Conservation (phyloP, 192 early-diverging fungal genomes). For the Funneliformis mosseae region DNA sequence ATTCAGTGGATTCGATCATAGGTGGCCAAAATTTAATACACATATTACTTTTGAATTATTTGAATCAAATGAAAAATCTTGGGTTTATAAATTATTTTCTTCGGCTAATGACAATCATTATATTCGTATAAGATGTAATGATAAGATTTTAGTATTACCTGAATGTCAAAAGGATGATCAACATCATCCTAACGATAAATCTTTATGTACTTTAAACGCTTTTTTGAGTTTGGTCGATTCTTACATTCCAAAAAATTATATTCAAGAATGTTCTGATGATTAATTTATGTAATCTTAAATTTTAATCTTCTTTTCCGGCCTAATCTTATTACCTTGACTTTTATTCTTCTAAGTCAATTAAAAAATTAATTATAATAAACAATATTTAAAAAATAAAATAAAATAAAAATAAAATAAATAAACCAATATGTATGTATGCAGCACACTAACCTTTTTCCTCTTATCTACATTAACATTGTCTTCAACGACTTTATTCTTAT, state of each 20-base stretch:
- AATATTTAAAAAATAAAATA: background rate
- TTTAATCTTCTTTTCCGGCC: no score
- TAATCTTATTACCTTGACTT: no score
- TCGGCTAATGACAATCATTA: slow-evolving; percentile 33
- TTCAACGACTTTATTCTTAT: background rate
- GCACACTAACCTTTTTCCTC: background rate
- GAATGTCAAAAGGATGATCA: slow-evolving; percentile 36
- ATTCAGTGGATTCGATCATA: slow-evolving; percentile 38
- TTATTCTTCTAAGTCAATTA: background rate
- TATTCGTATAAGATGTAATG: slow-evolving; percentile 43
- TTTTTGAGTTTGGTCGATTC: slow-evolving; percentile 39
- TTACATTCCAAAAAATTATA: slow-evolving; percentile 42
- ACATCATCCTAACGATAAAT: slow-evolving; percentile 40
- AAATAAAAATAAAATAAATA: background rate
- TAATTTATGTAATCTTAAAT: background rate
- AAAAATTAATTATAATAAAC: background rate
- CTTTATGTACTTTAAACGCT: slow-evolving; percentile 44
- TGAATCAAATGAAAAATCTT: slow-evolving; percentile 30
- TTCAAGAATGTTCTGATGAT: slow-evolving; percentile 36
- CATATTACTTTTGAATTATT: slow-evolving; percentile 45
- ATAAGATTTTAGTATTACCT: slow-evolving; percentile 38
- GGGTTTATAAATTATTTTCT: background rate
- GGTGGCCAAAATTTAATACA: slow-evolving; percentile 49
- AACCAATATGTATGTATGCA: background rate
- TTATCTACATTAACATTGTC: background rate